Conservation (phyloP, 2,329 filamentous ascomycete genomes). For the Sporothrix pseudoabietina region DNA sequence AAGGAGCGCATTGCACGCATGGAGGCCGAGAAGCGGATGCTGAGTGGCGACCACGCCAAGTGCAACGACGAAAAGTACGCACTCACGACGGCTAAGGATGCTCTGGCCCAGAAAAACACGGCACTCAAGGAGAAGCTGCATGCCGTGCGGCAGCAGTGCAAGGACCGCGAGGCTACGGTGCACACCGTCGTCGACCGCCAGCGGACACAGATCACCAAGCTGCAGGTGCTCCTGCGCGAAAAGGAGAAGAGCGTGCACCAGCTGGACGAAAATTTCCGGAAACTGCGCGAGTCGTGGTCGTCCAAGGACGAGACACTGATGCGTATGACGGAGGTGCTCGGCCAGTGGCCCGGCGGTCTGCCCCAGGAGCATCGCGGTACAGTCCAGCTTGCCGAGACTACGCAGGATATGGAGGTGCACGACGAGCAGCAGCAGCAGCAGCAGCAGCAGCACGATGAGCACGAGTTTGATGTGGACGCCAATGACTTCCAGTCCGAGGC, state of each 20-base stretch:
- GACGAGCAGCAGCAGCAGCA: not conserved
- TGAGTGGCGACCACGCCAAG: constrained; percentile 35
- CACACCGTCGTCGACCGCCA: constrained; percentile 32
- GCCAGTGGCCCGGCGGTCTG: constrained; percentile 27
- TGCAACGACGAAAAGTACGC: constrained; percentile 32
- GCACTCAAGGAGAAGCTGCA: constrained; percentile 28
- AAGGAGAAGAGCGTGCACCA: constrained; percentile 34
- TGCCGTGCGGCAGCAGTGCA: constrained; percentile 27
- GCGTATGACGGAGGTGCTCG: constrained; percentile 33
- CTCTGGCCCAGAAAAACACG: constrained; percentile 29
- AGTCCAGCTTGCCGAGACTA: constrained; percentile 19
- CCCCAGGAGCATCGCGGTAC: constrained; percentile 23
- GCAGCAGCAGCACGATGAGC: not conserved
- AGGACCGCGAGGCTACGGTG: constrained; percentile 29
- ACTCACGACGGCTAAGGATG: constrained; percentile 26
- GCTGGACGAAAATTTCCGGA: constrained; percentile 35
- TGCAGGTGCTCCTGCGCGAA: constrained; percentile 31
- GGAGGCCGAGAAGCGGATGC: constrained; percentile 34
- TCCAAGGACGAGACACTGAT: constrained; percentile 34
- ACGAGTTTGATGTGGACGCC: constrained; percentile 25
- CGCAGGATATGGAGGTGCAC: not conserved
- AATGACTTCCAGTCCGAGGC: constrained; percentile 24
- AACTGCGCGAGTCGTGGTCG: constrained; percentile 34
- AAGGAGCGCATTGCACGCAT: constrained; percentile 34
- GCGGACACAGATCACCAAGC: constrained; percentile 31